Evolutionary conservation across 371 early-diverging fungal genomes (phyloP), one percentile per base, ranked within the genome.

Genomic region (Thermomucor indicae-seudaticae): DNA sequence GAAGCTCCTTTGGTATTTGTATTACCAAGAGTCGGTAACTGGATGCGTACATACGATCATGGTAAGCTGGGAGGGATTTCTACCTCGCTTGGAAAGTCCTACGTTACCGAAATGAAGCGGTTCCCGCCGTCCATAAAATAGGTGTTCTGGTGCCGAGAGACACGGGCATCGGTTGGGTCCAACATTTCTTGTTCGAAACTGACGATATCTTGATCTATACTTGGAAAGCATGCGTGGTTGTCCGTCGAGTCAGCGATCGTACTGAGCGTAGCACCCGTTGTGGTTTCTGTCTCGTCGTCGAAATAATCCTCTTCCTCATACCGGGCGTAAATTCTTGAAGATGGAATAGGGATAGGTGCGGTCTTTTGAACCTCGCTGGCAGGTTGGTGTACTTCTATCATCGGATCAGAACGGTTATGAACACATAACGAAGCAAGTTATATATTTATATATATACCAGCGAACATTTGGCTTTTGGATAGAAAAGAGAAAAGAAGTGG

Each of bases 81-180:
- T 24, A 16, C 20, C 16, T 12, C 10, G 27, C 11, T 20, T 10
- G 20, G 1, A 22, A 19, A 19, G n/a, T 20, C 20, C n/a, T 43
- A 24, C 7, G 8, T 23, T 49, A 49, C 49, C 49, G 49, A 49
- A 41, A 67, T 67, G 25, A 67, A 67, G 28, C 64, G 42, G 28
- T 55, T 52, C 8, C 60, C 63, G 20, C 67, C 67, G 47, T 67
- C 67, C 51, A 67, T 58, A 40, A 67, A 67, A 37, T 67, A 67
- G 5, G 64, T 67, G 39, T 60, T 63, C 32, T 52, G 55, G 16
- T 49, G 40, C 23, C 49, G 49, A 37, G 49, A 49, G 38, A 40
- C 29, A 39, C 37, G 51, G 27, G 51, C 31, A 25, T 41, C 37
- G 16, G 24, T 38, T 11, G 29, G 31, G 11, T 49, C 40, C 1